These are phyloP conservation scores for Colletotrichum liriopes DNA, from an alignment of 2,329 filamentous ascomycete species.

Conservation along the genomic window DNA sequence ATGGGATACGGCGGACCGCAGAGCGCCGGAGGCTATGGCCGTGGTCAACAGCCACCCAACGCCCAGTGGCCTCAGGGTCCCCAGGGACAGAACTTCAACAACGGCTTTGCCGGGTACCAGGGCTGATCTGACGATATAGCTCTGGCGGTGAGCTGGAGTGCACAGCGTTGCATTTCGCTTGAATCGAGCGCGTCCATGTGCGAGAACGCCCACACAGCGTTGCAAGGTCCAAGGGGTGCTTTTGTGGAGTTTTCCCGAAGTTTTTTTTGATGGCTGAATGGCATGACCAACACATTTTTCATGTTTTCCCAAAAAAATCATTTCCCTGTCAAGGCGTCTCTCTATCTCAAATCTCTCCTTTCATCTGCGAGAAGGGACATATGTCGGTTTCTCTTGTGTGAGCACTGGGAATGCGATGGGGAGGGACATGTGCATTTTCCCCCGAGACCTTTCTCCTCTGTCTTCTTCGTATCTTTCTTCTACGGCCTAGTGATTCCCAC, in stretches of 20 bases:
- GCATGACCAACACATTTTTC: conserved; percentile 37
- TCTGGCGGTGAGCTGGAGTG: conserved; percentile 17
- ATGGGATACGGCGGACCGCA: conserved; percentile 81
- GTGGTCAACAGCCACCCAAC: conserved; percentile 76
- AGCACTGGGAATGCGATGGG: conserved; percentile 39
- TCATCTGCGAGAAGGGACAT: conserved; percentile 40
- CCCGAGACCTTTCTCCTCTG: conserved; percentile 25
- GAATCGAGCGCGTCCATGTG: conserved; percentile 27
- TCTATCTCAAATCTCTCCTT: conserved; percentile 33
- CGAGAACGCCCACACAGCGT: conserved; percentile 31
- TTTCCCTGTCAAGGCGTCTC: conserved; percentile 39
- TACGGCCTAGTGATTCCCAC: conserved; percentile 43
- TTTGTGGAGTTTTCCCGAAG: conserved; percentile 30
- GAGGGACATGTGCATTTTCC: conserved; percentile 33
- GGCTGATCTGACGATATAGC: conserved; percentile 57
- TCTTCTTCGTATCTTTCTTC: conserved; percentile 40
- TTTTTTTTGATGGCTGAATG: conserved; percentile 37
- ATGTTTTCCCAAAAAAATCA: conserved; percentile 39
- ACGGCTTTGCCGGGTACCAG: conserved; percentile 76
- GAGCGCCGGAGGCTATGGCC: conserved; percentile 88
- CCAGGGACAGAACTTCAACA: conserved; percentile 71
- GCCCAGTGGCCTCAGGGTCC: conserved; percentile 68
- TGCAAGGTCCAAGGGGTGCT: conserved; percentile 36
- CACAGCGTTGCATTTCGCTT: conserved; percentile 20
- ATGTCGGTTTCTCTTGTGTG: conserved; percentile 38